Percentiles rank a stretch among this genome's conserved stretches.
These are phyloP conservation scores for Irpex sp. DNA, from an alignment of 1,284 basidiomycete genomes.

Conservation along the genomic window DNA sequence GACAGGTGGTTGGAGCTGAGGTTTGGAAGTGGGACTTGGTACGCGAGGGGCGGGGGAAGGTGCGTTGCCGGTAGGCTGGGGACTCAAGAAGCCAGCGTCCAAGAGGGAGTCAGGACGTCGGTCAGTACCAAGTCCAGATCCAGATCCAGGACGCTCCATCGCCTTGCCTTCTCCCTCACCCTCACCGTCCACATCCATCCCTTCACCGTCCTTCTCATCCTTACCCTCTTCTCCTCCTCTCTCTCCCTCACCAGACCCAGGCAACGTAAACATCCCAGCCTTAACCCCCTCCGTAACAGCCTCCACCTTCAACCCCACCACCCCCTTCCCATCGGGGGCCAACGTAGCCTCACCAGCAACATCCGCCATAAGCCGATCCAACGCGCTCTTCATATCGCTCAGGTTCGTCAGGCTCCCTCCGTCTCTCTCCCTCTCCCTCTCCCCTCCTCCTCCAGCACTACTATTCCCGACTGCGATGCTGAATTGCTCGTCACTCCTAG, in stretches of 20 bases:
- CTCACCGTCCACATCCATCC: constrained; percentile 1
- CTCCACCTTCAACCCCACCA: constrained; percentile 25
- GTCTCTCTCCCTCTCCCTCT: too few relatives aligned
- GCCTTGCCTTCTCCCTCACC: not conserved
- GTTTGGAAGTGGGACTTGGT: constrained; percentile 32
- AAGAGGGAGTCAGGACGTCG: constrained; percentile 3
- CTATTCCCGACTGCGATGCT: constrained; percentile 4
- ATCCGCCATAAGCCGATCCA: constrained; percentile 76
- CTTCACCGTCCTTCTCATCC: not conserved
- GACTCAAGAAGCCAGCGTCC: constrained; percentile 11
- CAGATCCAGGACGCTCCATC: not conserved
- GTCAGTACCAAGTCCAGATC: not conserved
- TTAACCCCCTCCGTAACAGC: constrained; percentile 30
- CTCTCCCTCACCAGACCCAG: constrained; percentile 27
- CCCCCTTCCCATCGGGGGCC: constrained; percentile 17
- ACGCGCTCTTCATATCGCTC: constrained; percentile 70
- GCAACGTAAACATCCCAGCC: constrained; percentile 27
- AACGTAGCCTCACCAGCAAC: constrained; percentile 46
- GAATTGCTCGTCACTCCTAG: constrained; percentile 19
- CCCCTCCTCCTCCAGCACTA: too few relatives aligned
- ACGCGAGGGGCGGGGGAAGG: constrained; percentile 40
- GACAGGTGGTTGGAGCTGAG: too few relatives aligned
- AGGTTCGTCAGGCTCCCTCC: constrained; percentile 37
- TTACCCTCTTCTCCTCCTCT: constrained; percentile 18
- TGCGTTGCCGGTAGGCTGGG: not conserved